A percentile compares a stretch with the other conserved stretches of the same genome.
phyloP scores from a whole-genome alignment of 148 eudicot species.

The Bassia scoparia region DNA sequence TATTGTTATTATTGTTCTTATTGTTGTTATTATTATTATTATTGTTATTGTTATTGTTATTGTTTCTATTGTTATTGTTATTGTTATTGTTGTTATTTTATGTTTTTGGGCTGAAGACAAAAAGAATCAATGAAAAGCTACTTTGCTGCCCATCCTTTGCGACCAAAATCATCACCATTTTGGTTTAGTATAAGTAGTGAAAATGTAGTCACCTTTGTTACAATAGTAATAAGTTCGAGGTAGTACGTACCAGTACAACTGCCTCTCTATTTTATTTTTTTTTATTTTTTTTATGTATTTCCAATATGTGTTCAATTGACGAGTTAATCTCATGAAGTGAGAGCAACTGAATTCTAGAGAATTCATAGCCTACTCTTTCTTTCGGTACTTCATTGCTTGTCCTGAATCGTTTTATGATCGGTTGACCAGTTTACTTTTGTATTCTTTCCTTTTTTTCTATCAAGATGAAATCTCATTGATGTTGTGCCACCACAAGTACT shows the following conservation, averaged over 20 bases:
- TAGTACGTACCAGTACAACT: background rate
- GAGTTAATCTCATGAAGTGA: background rate
- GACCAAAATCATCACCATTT: no score
- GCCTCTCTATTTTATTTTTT: no score
- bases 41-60: no score
- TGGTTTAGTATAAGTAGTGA: background rate
- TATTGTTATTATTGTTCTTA: no score
- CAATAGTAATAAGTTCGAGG: background rate
- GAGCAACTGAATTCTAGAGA: background rate
- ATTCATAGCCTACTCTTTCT: background rate
- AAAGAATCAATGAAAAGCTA: no score
- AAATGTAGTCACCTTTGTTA: background rate
- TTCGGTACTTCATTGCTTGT: background rate
- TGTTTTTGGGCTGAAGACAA: no score
- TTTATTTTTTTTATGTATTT: background rate
- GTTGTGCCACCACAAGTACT: background rate
- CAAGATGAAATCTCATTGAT: background rate
- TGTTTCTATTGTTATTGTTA: no score
- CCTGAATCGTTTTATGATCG: background rate
- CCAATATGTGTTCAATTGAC: background rate
- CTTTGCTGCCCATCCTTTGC: no score
- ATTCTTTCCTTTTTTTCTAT: background rate
- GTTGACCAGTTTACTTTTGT: background rate
- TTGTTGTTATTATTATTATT: no score
- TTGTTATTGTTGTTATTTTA: no score